phyloP scores from a whole-genome alignment of 495 filamentous ascomycete species.

The Tuber brumale region DNA sequence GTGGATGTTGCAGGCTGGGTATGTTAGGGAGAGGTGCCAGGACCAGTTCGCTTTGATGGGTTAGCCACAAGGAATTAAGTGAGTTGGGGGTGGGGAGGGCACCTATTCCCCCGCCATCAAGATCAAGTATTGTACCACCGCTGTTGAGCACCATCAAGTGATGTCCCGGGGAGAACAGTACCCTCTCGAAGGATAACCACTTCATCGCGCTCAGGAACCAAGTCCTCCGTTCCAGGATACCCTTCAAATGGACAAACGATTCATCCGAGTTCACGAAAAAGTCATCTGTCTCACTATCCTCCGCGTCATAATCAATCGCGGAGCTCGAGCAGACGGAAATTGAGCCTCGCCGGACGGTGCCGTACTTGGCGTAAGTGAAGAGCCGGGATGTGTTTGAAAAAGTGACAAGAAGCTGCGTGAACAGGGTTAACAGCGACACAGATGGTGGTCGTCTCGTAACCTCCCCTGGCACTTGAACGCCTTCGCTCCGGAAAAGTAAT shows the following conservation, averaged over 20 bases:
- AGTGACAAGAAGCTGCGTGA: constrained; percentile 14
- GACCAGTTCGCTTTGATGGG: constrained; percentile 34
- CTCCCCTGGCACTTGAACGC: neutral
- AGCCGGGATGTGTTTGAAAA: constrained; percentile 24
- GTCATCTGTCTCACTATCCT: constrained; percentile 17
- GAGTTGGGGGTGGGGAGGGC: neutral
- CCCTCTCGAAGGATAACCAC: constrained; percentile 40
- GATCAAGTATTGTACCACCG: constrained; percentile 28
- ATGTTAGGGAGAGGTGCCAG: constrained; percentile 37
- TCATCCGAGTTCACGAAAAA: constrained; percentile 26
- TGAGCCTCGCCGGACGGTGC: constrained; percentile 15
- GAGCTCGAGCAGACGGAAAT: constrained; percentile 10
- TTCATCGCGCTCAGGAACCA: constrained; percentile 41
- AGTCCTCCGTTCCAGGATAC: constrained; percentile 21
- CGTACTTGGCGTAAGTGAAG: constrained; percentile 31
- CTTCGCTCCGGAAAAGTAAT: neutral
- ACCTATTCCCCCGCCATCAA: constrained; percentile 36
- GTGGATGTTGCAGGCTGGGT: constrained; percentile 30
- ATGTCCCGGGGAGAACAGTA: constrained; percentile 40
- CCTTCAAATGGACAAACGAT: constrained; percentile 12
- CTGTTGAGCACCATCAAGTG: constrained; percentile 31
- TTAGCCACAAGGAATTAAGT: constrained; percentile 9
- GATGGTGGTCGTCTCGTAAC: neutral
- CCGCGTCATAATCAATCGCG: constrained; percentile 17
- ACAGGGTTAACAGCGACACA: constrained; percentile 9